Base-by-base conservation (phyloP, 257 asterid genomes). In the Solanum dulcamara region DNA sequence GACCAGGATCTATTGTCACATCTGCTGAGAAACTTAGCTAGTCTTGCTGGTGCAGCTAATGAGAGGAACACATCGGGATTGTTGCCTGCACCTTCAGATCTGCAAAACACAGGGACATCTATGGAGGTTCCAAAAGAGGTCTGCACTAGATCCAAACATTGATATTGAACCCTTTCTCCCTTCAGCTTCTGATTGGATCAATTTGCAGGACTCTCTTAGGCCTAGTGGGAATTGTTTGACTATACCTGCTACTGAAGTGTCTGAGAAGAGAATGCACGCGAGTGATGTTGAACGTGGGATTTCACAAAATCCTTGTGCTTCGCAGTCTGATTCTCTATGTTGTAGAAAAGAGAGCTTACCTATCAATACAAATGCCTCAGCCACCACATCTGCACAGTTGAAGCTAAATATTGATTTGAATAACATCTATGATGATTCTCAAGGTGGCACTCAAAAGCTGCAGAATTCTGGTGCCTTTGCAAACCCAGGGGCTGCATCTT, bases 331-430 rank as follows among this genome's bases (percentile, higher is more conserved):
- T 64, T 87, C 68, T 70, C 87, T 51, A 30, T 86, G 88, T 86
- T 87, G 88, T 67, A 81, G 85, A 32, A 88, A 90, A 57, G 89
- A 85, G 81, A 88, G 89, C 89, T 84, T 60, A 77, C 85, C 88
- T 38, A 24, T 86, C 83, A 88, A 74, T 84, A 89, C 82, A 89
- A 91, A 87, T 59, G 75, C 90, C 79, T 72, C 86, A 35, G 90
- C 87, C 83, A 77, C 91, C 28, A 55, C 66, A 20, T 70, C 59
- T 64, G 91, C 93, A 70, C 91, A 88, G 91, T 81, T 74, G 15
- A 91, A 85, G 87, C 85, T 92, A 87, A 89, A 88, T 83, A 89
- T 97, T 74, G 99, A 97, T 93, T 88, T 97, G 90, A 97, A 97
- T 89, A 84, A 85, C 87, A 96, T 84, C 70, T 97, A 94, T 84